phyloP scores from a whole-genome alignment of 805 yeast species.

The Blastobotrys parvus region DNA sequence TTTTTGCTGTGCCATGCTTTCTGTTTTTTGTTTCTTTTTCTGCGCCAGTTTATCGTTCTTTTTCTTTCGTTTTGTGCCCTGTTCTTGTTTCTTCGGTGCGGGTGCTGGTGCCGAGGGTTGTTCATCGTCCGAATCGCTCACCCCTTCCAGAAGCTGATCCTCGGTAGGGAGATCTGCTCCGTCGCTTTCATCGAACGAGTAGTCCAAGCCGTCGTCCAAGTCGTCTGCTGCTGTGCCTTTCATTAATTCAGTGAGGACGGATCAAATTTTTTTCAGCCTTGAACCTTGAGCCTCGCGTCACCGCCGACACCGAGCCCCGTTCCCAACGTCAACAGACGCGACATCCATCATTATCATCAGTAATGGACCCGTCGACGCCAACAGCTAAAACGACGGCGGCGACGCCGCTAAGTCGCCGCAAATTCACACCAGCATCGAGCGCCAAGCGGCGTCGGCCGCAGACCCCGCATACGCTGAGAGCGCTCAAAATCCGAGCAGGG shows the following conservation, averaged over 20 bases:
- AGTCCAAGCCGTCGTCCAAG: constrained; percentile 69
- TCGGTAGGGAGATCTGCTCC: constrained; percentile 30
- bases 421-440: neutral
- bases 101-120: constrained; percentile 13
- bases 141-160: constrained; percentile 24
- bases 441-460: constrained; percentile 6
- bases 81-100: constrained; percentile 14
- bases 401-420: neutral
- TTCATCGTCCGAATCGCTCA: constrained; percentile 11
- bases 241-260: too few species aligned
- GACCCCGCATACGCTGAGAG: constrained; percentile 13
- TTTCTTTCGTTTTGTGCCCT: constrained; percentile 13
- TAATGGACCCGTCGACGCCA: neutral
- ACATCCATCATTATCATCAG: too few species aligned
- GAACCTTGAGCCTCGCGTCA: neutral
- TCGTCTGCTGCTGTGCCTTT: constrained; percentile 45
- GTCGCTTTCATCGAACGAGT: constrained; percentile 39
- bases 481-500: constrained; percentile 5
- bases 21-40: constrained; percentile 58
- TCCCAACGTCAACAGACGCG: neutral
- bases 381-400: neutral
- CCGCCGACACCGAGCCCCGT: neutral
- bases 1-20: constrained; percentile 53
- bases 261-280: too few species aligned
- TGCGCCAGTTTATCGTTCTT: constrained; percentile 10